Evolutionary conservation across 345 rosid genomes (phyloP).

Genomic region (Carallia brachiata): DNA sequence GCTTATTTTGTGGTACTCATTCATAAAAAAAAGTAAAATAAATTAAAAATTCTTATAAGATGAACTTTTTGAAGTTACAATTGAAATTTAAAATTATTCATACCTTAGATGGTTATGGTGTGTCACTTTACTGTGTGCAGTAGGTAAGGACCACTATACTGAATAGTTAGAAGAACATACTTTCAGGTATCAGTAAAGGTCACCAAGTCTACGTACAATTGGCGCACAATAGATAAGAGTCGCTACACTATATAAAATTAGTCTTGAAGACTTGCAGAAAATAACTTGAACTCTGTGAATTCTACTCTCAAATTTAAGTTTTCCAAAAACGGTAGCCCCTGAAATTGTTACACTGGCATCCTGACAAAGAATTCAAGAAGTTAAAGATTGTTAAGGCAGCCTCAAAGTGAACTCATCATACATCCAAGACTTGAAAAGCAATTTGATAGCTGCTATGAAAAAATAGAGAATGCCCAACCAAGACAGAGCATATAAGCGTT

Average conservation of each 20-base stretch:
- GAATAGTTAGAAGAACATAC: too few relatives aligned
- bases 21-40: too few relatives aligned
- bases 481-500: background rate
- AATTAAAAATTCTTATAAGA: too few relatives aligned
- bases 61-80: too few relatives aligned
- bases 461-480: background rate
- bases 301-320: conserved; percentile 98
- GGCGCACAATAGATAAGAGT: too few relatives aligned
- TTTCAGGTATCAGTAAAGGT: too few relatives aligned
- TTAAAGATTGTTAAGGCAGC: conserved; percentile 17
- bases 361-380: conserved; percentile 34
- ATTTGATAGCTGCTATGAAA: background rate
- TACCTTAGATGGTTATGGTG: too few relatives aligned
- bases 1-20: too few relatives aligned
- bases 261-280: conserved; percentile 1
- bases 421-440: conserved; percentile 5
- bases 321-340: conserved; percentile 76
- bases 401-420: conserved; percentile 8
- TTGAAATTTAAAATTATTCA: too few relatives aligned
- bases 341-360: conserved; percentile 94
- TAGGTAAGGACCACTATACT: too few relatives aligned
- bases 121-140: too few relatives aligned
- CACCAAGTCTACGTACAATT: too few relatives aligned
- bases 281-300: conserved; percentile 94
- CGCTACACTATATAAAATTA: background rate